Evolutionary conservation across 2,329 filamentous ascomycete species (phyloP).

Genomic region (Sporothrix inflata): DNA sequence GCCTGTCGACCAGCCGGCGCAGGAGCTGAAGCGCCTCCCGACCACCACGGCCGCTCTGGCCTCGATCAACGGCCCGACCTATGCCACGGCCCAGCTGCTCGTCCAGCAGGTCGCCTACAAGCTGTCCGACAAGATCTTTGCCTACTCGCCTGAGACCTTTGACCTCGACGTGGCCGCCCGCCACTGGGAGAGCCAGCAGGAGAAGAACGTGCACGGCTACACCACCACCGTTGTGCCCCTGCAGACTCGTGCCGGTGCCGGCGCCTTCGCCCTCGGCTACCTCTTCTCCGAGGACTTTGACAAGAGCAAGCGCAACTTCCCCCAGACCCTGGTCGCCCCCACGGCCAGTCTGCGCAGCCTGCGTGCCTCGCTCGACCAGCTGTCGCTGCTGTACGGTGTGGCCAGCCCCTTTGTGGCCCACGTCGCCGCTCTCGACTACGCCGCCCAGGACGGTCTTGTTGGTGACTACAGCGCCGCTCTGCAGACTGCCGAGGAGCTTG

Average conservation of each 20-base stretch:
- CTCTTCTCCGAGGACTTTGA: constrained; percentile 98
- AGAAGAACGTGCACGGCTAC: constrained; percentile 82
- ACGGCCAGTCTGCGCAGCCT: constrained; percentile 81
- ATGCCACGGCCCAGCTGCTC: constrained; percentile 88
- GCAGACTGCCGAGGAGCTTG: constrained; percentile 83
- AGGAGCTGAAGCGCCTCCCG: constrained; percentile 48
- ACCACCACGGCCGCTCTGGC: constrained; percentile 54
- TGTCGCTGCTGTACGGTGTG: constrained; percentile 87
- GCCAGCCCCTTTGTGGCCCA: constrained; percentile 93
- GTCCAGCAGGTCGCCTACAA: constrained; percentile 96
- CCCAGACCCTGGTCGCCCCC: constrained; percentile 86
- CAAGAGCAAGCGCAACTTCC: constrained; percentile 83
- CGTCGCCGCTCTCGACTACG: constrained; percentile 88
- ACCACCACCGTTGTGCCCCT: constrained; percentile 76
- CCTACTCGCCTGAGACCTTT: constrained; percentile 92
- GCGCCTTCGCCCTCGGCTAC: constrained; percentile 90
- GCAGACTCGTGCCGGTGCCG: constrained; percentile 87
- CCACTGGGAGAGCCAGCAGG: constrained; percentile 70
- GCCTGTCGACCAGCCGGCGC: constrained; percentile 18
- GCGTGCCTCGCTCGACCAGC: constrained; percentile 83
- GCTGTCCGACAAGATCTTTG: constrained; percentile 95
- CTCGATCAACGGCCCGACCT: constrained; percentile 81
- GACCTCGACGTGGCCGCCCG: constrained; percentile 84
- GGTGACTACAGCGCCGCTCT: constrained; percentile 85
- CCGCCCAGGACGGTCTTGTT: constrained; percentile 69